Evolutionary conservation across 306 rosid genomes (phyloP), one percentile per base, ranked within the genome.

Genomic region (Hippophae tibetana): DNA sequence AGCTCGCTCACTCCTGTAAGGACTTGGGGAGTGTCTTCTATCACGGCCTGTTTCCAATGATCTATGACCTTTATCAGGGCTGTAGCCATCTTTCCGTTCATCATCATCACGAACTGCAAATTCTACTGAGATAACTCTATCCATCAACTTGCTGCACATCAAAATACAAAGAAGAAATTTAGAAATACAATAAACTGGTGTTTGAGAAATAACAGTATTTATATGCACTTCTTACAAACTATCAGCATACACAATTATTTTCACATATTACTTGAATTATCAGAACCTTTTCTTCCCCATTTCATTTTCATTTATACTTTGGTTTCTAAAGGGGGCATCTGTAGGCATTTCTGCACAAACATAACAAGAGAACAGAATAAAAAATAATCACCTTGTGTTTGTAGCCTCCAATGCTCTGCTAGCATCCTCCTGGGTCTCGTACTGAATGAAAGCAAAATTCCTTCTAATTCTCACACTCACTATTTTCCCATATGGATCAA

Each of bases 61-160:
- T 51, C 78, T 84, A 68, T 81, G 86, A 53, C 79, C 72, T 76
- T 93, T 84, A 43, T 82, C 90, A 13, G 99, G 95, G 67, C 97
- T 93, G 65, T 75, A 62, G 40, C 86, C 97, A 69, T 82, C 85
- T 61, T 84, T 77, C 80, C 75, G 80, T 57, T 80, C 94, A 58
- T 85, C 98, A 62, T 93, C 95, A 68, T 93, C 95, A 60, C 84
- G 82, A 23, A 73, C 90, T 63, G 99, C 86, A 69, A 80, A 93
- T 71, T 88, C 99, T 62, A 93, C 99, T 3, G 99, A 86, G 64
- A 93, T 88, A 61, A 93, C 97, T 57, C 95, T 84, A 69, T 93
- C 99, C 80, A 89, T 8, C 79, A 93, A 71, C 77, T 88, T 93
- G 84, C 97, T 93, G 86, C 81, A 87, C 54, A 58, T 50, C 23